A percentile compares a stretch with the other conserved stretches of the same genome.
Conservation (phyloP, 768 basidiomycete genomes). For the Asterophora lycoperdoides region DNA sequence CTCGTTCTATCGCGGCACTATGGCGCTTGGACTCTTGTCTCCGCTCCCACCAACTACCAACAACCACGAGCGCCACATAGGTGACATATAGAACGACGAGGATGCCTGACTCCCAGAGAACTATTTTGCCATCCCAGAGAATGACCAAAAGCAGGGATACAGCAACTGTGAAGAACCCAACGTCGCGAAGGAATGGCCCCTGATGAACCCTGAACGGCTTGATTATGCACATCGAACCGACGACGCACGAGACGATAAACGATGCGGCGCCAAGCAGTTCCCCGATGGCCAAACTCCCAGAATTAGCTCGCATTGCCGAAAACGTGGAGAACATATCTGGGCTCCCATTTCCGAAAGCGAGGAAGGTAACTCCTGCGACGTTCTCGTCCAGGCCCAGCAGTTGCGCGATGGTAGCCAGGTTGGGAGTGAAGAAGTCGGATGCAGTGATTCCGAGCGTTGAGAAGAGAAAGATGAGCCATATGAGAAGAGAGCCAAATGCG, state of each 20-base stretch:
- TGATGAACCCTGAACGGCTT: conserved; percentile 85
- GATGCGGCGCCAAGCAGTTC: conserved; percentile 93
- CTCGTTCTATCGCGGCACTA: conserved; percentile 49
- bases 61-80: conserved; percentile 75
- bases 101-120: conserved; percentile 63
- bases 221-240: conserved; percentile 97
- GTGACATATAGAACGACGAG: conserved; percentile 71
- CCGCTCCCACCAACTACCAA: conserved; percentile 73
- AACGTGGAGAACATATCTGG: conserved; percentile 97
- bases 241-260: conserved; percentile 95
- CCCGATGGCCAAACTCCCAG: conserved; percentile 89
- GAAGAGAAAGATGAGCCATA: conserved; percentile 91
- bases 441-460: conserved; percentile 93
- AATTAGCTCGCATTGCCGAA: conserved; percentile 80
- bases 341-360: conserved; percentile 96
- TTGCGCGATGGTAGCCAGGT: conserved; percentile 85
- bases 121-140: conserved; percentile 71
- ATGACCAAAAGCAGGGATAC: conserved; percentile 72
- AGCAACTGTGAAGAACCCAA: conserved; percentile 89
- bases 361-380: conserved; percentile 92
- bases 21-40: conserved; percentile 44
- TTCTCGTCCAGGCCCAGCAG: conserved; percentile 87
- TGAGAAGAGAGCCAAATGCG: conserved; percentile 55
- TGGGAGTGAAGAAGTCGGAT: conserved; percentile 97
- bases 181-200: conserved; percentile 85